phyloP scores from a whole-genome alignment of 306 rosid genomes.

The Arachis stenosperma region DNA sequence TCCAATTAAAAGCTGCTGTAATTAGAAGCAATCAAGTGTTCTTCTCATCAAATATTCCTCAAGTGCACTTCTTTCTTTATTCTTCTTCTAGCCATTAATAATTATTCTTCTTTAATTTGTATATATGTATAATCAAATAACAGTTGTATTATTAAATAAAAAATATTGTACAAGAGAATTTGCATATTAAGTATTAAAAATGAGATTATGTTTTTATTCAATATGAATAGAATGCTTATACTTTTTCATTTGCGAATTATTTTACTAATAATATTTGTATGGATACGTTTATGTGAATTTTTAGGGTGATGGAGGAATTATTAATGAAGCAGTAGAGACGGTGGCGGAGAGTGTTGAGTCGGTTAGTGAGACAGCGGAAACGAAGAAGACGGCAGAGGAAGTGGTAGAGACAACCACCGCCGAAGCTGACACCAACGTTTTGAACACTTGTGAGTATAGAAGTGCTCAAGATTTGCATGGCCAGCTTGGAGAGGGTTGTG shows the following conservation, averaged over 20 bases:
- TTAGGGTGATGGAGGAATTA: slow-evolving; percentile 10
- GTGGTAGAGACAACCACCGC: slow-evolving; percentile 50
- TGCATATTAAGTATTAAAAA: too few relatives aligned
- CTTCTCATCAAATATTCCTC: slow-evolving; percentile 38
- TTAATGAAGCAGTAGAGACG: slow-evolving; percentile 38
- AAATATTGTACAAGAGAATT: too few relatives aligned
- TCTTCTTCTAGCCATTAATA: too few relatives aligned
- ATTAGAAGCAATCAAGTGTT: slow-evolving; percentile 1
- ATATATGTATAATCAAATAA: too few relatives aligned
- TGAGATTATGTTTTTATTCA: too few relatives aligned
- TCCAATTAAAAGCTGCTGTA: slow-evolving; percentile 27
- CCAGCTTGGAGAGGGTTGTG: slow-evolving; percentile 50
- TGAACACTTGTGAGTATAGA: slow-evolving; percentile 69
- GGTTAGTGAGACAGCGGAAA: slow-evolving; percentile 46
- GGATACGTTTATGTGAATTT: neutral
- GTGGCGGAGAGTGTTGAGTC: slow-evolving; percentile 35
- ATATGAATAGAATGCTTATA: too few relatives aligned
- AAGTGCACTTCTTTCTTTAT: slow-evolving; percentile 7
- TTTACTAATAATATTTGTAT: too few relatives aligned
- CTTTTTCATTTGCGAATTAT: too few relatives aligned
- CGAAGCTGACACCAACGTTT: slow-evolving; percentile 61
- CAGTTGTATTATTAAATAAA: too few relatives aligned
- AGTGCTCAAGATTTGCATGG: slow-evolving; percentile 51
- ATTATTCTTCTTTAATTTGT: too few relatives aligned
- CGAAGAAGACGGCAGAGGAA: slow-evolving; percentile 37